A percentile compares a stretch with the other conserved stretches of the same genome.
Conservation (phyloP, 805 yeast genomes). For the Blastobotrys attinorum region DNA sequence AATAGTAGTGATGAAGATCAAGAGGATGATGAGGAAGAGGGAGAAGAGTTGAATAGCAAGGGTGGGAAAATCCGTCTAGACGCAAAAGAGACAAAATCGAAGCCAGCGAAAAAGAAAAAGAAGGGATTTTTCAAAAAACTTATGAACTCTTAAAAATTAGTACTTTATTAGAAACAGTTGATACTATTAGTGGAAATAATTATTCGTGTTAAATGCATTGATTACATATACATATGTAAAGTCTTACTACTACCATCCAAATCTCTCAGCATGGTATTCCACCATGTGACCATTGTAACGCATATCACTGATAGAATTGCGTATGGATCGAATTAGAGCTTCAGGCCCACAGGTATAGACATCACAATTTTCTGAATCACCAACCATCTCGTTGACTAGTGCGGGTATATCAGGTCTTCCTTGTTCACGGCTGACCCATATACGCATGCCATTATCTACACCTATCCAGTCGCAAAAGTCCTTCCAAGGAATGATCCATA, state of each 20-base stretch:
- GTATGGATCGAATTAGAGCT: constrained; percentile 22
- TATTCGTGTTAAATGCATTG: no score
- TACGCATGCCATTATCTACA: constrained; percentile 17
- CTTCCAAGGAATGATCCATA: constrained; percentile 27
- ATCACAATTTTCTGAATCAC: constrained; percentile 18
- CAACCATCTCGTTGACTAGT: constrained; percentile 15
- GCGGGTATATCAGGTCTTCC: constrained; percentile 25
- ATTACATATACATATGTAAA: no score
- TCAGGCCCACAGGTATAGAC: constrained; percentile 28
- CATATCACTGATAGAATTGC: constrained; percentile 23
- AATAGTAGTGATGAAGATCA: no score
- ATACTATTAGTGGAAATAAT: no score
- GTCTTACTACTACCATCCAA: constrained; percentile 22
- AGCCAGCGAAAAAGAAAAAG: neutral
- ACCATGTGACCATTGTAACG: constrained; percentile 21
- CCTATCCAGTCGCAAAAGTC: constrained; percentile 21
- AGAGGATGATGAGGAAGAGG: no score
- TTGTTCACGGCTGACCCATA: constrained; percentile 25
- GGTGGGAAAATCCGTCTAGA: no score
- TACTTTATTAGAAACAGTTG: no score
- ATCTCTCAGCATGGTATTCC: constrained; percentile 24
- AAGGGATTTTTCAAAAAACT: neutral
- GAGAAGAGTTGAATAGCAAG: no score
- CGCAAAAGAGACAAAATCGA: neutral
- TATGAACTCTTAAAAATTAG: no score